These are phyloP conservation scores for Rhizopus sp. DNA, from an alignment of 371 early-diverging fungal genomes.

Conservation along the genomic window DNA sequence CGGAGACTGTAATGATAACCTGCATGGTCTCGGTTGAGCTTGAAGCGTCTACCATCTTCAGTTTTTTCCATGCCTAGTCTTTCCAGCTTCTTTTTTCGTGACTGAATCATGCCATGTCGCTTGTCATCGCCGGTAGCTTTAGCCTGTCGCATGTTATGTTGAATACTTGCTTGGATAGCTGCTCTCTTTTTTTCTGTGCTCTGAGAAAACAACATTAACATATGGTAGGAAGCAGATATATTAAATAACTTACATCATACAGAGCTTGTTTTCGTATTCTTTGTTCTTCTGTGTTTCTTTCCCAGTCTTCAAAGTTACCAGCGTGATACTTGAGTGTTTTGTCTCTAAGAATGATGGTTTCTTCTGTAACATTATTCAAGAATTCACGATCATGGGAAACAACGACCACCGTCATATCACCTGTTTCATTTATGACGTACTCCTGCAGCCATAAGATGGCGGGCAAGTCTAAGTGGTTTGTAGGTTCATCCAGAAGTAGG, in stretches of 20 bases:
- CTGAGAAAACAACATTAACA: constrained; percentile 15
- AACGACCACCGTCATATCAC: constrained; percentile 64
- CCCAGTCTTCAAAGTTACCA: constrained; percentile 80
- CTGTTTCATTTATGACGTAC: constrained; percentile 60
- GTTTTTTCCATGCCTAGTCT: constrained; percentile 66
- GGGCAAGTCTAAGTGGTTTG: constrained; percentile 81
- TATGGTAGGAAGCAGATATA: background rate
- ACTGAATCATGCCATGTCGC: constrained; percentile 68
- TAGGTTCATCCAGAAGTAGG: constrained; percentile 89
- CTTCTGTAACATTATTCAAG: constrained; percentile 65
- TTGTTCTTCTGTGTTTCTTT: constrained; percentile 64
- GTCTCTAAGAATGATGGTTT: constrained; percentile 73
- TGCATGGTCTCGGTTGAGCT: constrained; percentile 56
- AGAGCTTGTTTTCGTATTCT: constrained; percentile 56
- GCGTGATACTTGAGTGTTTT: constrained; percentile 64
- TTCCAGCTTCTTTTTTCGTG: constrained; percentile 70
- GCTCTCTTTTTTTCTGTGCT: constrained; percentile 61
- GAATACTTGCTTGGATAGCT: constrained; percentile 63
- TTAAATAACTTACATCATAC: constrained; percentile 32
- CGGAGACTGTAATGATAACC: constrained; percentile 57
- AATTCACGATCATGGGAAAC: constrained; percentile 86
- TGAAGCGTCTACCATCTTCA: constrained; percentile 69
- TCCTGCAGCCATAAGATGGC: constrained; percentile 80
- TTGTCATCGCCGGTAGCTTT: constrained; percentile 78
- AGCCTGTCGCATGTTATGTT: constrained; percentile 68